These are phyloP conservation scores for Globisporangium polare DNA, from an alignment of 352 stramenopile genomes.

Conservation along the genomic window DNA sequence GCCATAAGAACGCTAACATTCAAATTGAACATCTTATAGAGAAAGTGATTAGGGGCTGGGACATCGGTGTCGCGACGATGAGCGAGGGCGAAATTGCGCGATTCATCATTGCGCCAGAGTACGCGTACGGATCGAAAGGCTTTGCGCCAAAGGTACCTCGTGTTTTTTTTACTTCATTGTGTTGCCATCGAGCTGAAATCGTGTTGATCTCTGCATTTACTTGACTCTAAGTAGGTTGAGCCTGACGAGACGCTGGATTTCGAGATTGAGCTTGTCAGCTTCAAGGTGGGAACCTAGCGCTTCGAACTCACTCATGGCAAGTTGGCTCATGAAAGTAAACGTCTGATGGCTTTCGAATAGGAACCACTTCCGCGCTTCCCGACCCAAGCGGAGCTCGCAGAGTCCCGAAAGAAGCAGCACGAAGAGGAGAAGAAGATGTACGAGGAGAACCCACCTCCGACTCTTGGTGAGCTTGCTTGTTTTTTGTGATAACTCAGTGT, in stretches of 20 bases:
- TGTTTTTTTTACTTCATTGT: too few species aligned
- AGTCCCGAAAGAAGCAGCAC: slow-evolving; percentile 76
- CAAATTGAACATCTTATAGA: slow-evolving; percentile 23
- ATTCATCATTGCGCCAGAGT: slow-evolving; percentile 83
- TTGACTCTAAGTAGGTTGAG: slow-evolving; percentile 37
- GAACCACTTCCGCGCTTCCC: slow-evolving; percentile 79
- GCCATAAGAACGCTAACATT: background rate
- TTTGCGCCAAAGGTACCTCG: slow-evolving; percentile 82
- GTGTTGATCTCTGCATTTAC: background rate
- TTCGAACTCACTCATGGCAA: too few species aligned
- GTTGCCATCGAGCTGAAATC: too few species aligned
- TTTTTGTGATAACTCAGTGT: background rate
- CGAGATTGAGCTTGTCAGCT: slow-evolving; percentile 80
- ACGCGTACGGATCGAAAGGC: slow-evolving; percentile 71
- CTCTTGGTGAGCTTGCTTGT: slow-evolving; percentile 39
- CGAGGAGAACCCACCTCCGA: slow-evolving; percentile 79
- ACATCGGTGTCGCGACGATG: slow-evolving; percentile 84
- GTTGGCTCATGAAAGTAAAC: background rate
- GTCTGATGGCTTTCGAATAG: slow-evolving; percentile 17
- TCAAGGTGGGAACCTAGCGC: too few species aligned
- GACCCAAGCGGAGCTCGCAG: slow-evolving; percentile 74
- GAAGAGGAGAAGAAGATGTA: slow-evolving; percentile 84
- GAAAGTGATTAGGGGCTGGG: slow-evolving; percentile 86
- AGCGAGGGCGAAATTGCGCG: slow-evolving; percentile 66
- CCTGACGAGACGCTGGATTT: slow-evolving; percentile 84